A percentile compares a stretch with the other conserved stretches of the same genome.
These are phyloP conservation scores for Dictyostelium firmibasis DNA, from an alignment of 78 protist genomes.

Conservation along the genomic window DNA sequence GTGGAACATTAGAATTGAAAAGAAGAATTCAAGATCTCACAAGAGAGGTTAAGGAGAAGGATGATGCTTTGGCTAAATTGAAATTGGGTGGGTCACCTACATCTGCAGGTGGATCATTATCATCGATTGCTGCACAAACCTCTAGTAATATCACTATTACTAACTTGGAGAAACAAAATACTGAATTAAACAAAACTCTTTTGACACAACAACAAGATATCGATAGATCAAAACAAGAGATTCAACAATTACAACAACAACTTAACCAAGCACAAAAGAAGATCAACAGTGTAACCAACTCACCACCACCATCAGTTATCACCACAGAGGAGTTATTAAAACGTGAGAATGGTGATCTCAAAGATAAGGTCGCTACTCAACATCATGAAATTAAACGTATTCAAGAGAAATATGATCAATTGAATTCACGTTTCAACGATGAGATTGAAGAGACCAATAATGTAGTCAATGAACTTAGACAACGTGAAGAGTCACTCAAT, in stretches of 20 bases:
- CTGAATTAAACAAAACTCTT: neutral
- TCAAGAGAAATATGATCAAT: neutral
- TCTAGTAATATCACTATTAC: neutral
- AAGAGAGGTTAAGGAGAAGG: constrained; percentile 52
- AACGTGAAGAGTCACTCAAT: neutral
- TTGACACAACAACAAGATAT: constrained; percentile 1
- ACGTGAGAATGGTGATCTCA: constrained; percentile 32
- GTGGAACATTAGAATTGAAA: constrained; percentile 56
- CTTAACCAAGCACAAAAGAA: constrained; percentile 12
- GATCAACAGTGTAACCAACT: neutral
- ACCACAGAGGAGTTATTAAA: neutral
- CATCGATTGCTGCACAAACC: neutral
- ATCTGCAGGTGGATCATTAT: neutral
- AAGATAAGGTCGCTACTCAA: constrained; percentile 4
- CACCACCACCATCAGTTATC: neutral
- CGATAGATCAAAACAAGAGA: constrained; percentile 4
- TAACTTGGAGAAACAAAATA: constrained; percentile 5
- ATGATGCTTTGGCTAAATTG: constrained; percentile 11
- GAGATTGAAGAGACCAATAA: neutral
- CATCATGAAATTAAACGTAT: constrained; percentile 12
- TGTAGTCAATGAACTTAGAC: neutral
- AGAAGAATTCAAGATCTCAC: constrained; percentile 58
- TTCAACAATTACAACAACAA: constrained; percentile 7
- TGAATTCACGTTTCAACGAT: constrained; percentile 3
- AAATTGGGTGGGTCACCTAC: constrained; percentile 15